Evolutionary conservation across 2,329 filamentous ascomycete genomes (phyloP), one percentile per base, ranked within the genome.

Genomic region (Arachnopeziza araneosa): DNA sequence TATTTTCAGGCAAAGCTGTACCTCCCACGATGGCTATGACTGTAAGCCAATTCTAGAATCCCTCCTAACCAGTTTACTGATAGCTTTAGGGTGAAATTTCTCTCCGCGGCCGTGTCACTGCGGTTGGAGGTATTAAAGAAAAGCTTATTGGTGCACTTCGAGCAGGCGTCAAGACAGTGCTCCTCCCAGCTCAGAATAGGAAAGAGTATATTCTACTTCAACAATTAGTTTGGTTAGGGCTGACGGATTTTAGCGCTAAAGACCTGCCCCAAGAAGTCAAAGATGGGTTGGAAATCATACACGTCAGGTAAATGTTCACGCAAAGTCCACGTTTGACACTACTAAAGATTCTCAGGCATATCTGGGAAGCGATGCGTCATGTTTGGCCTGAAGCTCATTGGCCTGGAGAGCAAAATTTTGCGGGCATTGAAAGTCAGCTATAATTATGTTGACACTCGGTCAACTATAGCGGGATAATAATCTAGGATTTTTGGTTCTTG

Each of bases 91-190:
- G 85, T 64, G 85, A 88, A 71, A 85, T 88, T 63, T 91, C 89
- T 59, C 84, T 99, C 24, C 85, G 95, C 50, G 95, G 95, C 23
- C 86, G 92, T 65, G 89, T 99, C 59, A 91, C 95, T 76, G 91
- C 93, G 24, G 95, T 99, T 44, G 95, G 95, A 57, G 95, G 95
- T 21, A 98, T 99, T 78, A 97, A 98, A 77, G 93, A 99, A 83
- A 99, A 99, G 76, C 81, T 98, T 57, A 98, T 99, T 71, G 95
- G 95, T 23, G 95, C 95, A 9, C 80, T 96, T 71, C 84, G 93
- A 58, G 95, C 95, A 1, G 95, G 95, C 26, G 93, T 99, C 63
- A 96, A 96, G 81, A 93, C 91, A 32, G 93, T 99, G 8, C 75
- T 99, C 62, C 79, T 99, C 8, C 95, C 95, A 2, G 83, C 88